These are phyloP conservation scores for Penicillium sp. DNA, from an alignment of 2,329 filamentous ascomycete genomes.

Conservation along the genomic window DNA sequence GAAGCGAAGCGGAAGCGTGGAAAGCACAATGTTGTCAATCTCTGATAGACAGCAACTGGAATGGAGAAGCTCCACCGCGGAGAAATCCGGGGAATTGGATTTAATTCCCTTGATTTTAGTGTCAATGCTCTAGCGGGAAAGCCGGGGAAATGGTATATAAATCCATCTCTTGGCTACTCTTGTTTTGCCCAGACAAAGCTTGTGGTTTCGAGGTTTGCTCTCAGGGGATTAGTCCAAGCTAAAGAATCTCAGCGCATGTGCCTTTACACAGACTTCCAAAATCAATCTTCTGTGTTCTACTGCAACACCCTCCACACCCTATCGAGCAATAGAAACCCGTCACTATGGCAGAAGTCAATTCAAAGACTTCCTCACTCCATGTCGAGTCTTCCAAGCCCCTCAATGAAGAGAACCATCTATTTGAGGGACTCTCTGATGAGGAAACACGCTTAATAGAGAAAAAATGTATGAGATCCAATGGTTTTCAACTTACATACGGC, in stretches of 20 bases:
- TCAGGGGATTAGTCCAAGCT: neutral
- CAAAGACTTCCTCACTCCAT: slow-evolving; percentile 8
- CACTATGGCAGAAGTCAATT: slow-evolving; percentile 6
- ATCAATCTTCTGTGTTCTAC: neutral
- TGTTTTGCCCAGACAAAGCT: neutral
- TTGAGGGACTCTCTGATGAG: neutral
- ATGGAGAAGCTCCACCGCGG: neutral
- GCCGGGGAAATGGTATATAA: neutral
- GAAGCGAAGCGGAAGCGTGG: neutral
- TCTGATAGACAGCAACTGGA: neutral
- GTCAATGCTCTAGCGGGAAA: neutral
- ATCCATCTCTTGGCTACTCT: neutral
- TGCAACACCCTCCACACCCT: too few relatives aligned
- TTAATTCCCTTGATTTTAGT: neutral
- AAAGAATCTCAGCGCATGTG: neutral
- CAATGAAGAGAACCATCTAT: neutral
- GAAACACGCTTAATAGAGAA: neutral
- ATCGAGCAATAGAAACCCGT: neutral
- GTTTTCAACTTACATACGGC: neutral
- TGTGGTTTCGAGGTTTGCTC: neutral
- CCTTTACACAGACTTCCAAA: neutral
- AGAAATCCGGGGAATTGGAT: neutral
- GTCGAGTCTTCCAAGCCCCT: slow-evolving; percentile 3
- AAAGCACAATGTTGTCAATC: neutral
- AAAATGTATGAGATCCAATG: neutral